These are phyloP conservation scores for Botrytis elliptica DNA, from an alignment of 2,329 filamentous ascomycete species.

Conservation along the genomic window DNA sequence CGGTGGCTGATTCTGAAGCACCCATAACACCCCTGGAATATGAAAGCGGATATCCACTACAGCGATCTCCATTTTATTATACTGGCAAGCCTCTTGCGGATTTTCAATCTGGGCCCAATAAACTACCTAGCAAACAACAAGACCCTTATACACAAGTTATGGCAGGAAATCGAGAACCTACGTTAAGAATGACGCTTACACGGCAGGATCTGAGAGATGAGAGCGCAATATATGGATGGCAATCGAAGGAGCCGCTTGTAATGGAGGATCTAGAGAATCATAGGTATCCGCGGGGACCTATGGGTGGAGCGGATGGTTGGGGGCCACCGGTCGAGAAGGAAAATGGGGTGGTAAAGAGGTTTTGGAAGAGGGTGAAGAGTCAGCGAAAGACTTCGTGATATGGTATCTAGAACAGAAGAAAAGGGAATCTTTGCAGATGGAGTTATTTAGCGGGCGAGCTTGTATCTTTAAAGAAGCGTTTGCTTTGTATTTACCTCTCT, in stretches of 20 bases:
- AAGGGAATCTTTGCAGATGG: slow-evolving; percentile 4
- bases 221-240: slow-evolving; percentile 70
- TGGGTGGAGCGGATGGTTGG: slow-evolving; percentile 43
- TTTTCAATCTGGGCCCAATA: slow-evolving; percentile 38
- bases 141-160: slow-evolving; percentile 50
- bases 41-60: slow-evolving; percentile 35
- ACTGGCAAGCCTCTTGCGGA: slow-evolving; percentile 42
- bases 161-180: slow-evolving; percentile 79
- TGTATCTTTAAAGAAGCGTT: not conserved
- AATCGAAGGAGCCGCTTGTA: slow-evolving; percentile 55
- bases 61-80: slow-evolving; percentile 29
- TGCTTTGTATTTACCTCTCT: slow-evolving; percentile 1
- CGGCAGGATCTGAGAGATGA: slow-evolving; percentile 80
- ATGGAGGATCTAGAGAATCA: slow-evolving; percentile 57
- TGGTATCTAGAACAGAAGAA: not conserved
- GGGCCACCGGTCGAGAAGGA: slow-evolving; percentile 46
- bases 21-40: slow-evolving; percentile 36
- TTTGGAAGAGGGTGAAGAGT: slow-evolving; percentile 59
- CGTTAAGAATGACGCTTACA: slow-evolving; percentile 91
- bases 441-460: slow-evolving; percentile 20
- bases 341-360: slow-evolving; percentile 57
- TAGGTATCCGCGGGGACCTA: slow-evolving; percentile 42
- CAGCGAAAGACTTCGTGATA: slow-evolving; percentile 30
- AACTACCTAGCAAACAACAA: slow-evolving; percentile 34
- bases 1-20: slow-evolving; percentile 58